Evolutionary conservation across 352 stramenopile species (phyloP), one percentile per base, ranked within the genome.

Genomic region (Pythium myriotylum): DNA sequence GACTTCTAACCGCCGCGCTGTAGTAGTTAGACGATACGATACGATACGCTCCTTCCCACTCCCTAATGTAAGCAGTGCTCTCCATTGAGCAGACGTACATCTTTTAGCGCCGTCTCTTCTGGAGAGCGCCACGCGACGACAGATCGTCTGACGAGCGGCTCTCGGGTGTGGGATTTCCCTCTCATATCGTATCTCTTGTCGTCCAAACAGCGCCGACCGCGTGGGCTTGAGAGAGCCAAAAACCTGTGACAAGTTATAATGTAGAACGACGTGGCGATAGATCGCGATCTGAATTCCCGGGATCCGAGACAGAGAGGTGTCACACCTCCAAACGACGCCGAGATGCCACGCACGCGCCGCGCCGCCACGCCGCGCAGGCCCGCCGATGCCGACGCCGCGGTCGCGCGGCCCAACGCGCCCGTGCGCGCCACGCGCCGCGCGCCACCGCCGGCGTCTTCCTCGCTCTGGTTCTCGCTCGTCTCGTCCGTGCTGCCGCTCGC

Each of bases 401-500:
- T 65, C 16, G 57, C 57, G 10, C 57, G 57, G 2, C 57, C 57
- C 3, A 65, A 65, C 52, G 47, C 16, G 24, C 37, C 37, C 5
- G 14, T 46, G 16, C 57, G 48, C 20, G 27, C 10, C 24, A 49
- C 43, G 37, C 26, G 26, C 3, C 39, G 6, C 4, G 16, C 45
- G 13, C 35, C 46, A 9, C 17, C 29, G 10, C 10, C 29, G 10
- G 29, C 55, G 33, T 20, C 17, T 16, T 37, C 50, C 3, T 55
- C 41, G 41, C 33, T 55, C 22, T 66, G 59, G 59, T 19, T 10
- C 12, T 39, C 46, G 20, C 4, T 66, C 20, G 48, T 54, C 12
- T 70, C 51, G 9, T 42, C 45, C 1, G 59, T 73, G 50, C 43
- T 89, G 9, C 77, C 79, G 13, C 69, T 77, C 27, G 13, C 74